Percentiles rank a stretch among this genome's conserved stretches.
These are phyloP conservation scores for Apiospora kogelbergensis DNA, from an alignment of 2,329 filamentous ascomycete genomes.

Conservation along the genomic window DNA sequence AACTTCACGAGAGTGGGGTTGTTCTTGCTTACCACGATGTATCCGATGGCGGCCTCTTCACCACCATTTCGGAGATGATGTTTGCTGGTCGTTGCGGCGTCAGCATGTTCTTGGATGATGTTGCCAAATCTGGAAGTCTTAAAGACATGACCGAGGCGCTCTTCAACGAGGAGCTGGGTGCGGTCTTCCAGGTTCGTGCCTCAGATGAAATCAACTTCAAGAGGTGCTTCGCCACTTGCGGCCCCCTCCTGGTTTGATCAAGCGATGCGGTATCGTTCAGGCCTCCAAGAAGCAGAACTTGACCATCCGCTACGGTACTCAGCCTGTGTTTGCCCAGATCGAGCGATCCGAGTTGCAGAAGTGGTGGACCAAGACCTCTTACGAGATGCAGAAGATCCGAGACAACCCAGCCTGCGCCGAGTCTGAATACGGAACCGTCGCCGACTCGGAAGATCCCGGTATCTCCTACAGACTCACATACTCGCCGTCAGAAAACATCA, in stretches of 20 bases:
- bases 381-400: slow-evolving; percentile 85
- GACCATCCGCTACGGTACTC: slow-evolving; percentile 69
- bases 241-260: slow-evolving; percentile 77
- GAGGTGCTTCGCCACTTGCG: slow-evolving; percentile 86
- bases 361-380: slow-evolving; percentile 85
- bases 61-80: slow-evolving; percentile 94
- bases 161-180: slow-evolving; percentile 96
- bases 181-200: slow-evolving; percentile 91
- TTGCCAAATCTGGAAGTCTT: slow-evolving; percentile 61
- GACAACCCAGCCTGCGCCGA: slow-evolving; percentile 89
- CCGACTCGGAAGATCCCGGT: slow-evolving; percentile 76
- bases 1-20: slow-evolving; percentile 55
- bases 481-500: slow-evolving; percentile 72
- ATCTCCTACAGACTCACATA: slow-evolving; percentile 82
- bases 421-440: slow-evolving; percentile 73
- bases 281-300: slow-evolving; percentile 71
- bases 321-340: slow-evolving; percentile 63
- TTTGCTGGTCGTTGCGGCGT: slow-evolving; percentile 91
- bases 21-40: slow-evolving; percentile 94
- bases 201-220: slow-evolving; percentile 82
- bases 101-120: slow-evolving; percentile 78
- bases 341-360: slow-evolving; percentile 75
- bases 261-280: slow-evolving; percentile 78
- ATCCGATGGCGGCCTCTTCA: slow-evolving; percentile 89
- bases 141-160: slow-evolving; percentile 72